Evolutionary conservation across 345 rosid genomes (phyloP), one percentile per base, ranked within the genome.

Genomic region (Cochlearia excelsa): DNA sequence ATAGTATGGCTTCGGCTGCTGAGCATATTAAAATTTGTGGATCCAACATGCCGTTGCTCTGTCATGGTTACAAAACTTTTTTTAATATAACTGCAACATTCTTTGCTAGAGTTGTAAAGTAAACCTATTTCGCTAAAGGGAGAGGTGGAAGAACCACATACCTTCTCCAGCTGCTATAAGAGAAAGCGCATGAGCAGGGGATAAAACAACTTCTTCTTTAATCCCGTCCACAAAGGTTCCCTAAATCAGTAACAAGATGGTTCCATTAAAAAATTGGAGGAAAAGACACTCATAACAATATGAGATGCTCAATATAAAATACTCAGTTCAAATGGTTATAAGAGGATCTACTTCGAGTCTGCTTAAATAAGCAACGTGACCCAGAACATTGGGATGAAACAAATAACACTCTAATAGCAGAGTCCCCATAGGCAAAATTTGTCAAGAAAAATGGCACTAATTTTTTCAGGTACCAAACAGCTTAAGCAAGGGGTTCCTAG

Each of bases 151-250:
- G 55, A 57, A 52, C 64, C 53, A 34, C 74, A 68, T 63, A 81
- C 99, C 99, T 94, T 94, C 99, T 70, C 99, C 99, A 73, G 99
- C 90, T 34, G 99, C 99, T 61, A 94, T 89, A 69, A 94, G 85
- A 53, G 99, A 94, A 48, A 94, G 97, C 29, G 87, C 92, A 77
- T 94, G 99, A 57, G 97, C 99, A 70, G 99, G 95, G 65, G 99
- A 94, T 73, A 94, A 73, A 26, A 94, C 99, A 74, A 90, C 99
- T 84, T 94, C 99, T 72, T 94, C 95, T 82, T 94, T 89, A 58
- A 94, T 68, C 67, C 99, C 99, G 73, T 94, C 99, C 38, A 94
- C 91, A 75, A 82, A 94, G 66, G 96, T 94, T 78, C 99, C 99
- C 99, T 94, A 62, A 60, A 76, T 56, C 48, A 72, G 46, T 29